Evolutionary conservation across 345 rosid species (phyloP), one percentile per base, ranked within the genome.

Genomic region (Lumnitzera racemosa): DNA sequence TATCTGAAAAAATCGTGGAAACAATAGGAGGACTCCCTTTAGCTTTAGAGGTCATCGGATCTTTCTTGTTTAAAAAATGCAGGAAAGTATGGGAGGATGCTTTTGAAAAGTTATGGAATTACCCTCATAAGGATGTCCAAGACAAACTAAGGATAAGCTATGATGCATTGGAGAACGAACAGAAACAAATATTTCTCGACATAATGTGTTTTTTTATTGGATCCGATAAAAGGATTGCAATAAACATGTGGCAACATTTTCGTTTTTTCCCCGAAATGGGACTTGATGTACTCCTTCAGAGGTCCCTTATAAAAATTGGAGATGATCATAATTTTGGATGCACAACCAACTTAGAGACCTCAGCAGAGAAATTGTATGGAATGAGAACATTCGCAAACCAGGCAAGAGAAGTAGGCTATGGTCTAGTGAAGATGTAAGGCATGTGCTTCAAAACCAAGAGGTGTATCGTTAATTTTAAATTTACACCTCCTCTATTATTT

Each of bases 51-150:
- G 29, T 61, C 23, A 41, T 61, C 36, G 51, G 57, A 51, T 52
- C 65, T 8, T 0, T 51, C 2, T 0, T 52, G 1, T 0, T 0
- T 0, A 0, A 16, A 51, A 23, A 0, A 2, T 1, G 8, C n/a
- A 0, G 25, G 5, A 11, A 10, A 7, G 0, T 0, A 7, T 61
- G 65, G 65, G 5, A 43, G 31, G 46, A 4, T 16, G 10, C 8
- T 36, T 9, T 36, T 36, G 43, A 5, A 36, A 16, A 61, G 15
- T 13, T 61, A 27, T 11, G 29, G 46, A 12, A 25, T 27, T 13
- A 13, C 12, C 43, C 25, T 14, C 13, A 36, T 8, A 2, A 14
- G 7, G 56, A n/a, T 52, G 0, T 23, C 36, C 58, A 41, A 3
- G 10, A 15, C 20, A 62, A 24, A 20, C 47, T 62, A 43, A 62